Base-by-base conservation (phyloP, 2,329 filamentous ascomycete species). In the Xylaria polymorpha region DNA sequence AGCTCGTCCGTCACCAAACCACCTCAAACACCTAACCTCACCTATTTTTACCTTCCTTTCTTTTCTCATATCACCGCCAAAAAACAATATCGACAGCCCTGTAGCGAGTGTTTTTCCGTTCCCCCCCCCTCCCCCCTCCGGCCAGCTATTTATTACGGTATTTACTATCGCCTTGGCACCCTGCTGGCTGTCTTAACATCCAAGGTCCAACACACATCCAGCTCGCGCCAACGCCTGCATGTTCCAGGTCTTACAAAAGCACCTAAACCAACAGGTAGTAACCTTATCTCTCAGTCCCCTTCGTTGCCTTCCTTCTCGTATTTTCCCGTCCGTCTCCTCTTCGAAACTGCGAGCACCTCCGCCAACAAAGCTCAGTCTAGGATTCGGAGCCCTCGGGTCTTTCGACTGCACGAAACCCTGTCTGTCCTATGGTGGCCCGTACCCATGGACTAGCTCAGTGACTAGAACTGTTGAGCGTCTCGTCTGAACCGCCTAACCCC, bases 401-500 rank as follows among this genome's bases (percentile, higher is more conserved):
- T 22, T 57, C 15, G 57, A 64, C 59, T 64, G 35, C 48, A 43
- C 57, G 44, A 53, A 59, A 55, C 55, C 43, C 61, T 44, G 65
- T 46, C 37, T 44, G 65, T 46, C 37, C 43, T 22, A 51, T 44
- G 61, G 61, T 55, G 48, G 51, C 65, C 56, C 50, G 48, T 61
- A 41, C 44, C 39, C 61, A 67, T 69, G 69, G 64, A 60, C 67
- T 61, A 64, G 64, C 61, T 59, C 39, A 35, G 57, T 51, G 37
- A 57, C 37, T 58, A 63, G 63, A 62, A 58, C 25, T 55, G 37
- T 60, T 46, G 53, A 67, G 50, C 44, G 32, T 56, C 59, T 37
- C 51, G 56, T 61, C 61, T 53, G 53, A 66, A 48, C 50, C 58
- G 25, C 60, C 64, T 60, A 59, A 67, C 67, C 67, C 64, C 70